Conservation (phyloP, 805 yeast species). For the Grigorovia transvaalensis region DNA sequence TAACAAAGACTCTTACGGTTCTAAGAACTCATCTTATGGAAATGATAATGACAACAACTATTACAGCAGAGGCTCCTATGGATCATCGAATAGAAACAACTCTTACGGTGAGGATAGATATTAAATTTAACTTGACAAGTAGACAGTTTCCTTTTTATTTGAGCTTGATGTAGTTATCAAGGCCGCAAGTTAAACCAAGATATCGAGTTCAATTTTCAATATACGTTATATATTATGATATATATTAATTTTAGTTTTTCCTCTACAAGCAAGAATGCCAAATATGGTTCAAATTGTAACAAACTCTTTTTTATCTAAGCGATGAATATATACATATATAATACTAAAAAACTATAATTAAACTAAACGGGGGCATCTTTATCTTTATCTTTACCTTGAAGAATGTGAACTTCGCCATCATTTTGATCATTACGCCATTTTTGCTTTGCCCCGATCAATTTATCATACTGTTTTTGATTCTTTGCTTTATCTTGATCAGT, state of each 20-base stretch:
- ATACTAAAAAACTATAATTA: not conserved
- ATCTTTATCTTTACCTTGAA: not conserved
- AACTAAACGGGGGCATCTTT: not conserved
- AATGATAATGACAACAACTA: constrained; percentile 7
- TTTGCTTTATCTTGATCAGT: constrained; percentile 7
- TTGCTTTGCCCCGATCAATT: constrained; percentile 10
- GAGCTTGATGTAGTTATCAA: too few relatives aligned
- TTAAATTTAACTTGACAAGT: constrained; percentile 3
- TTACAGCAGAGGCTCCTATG: constrained; percentile 10
- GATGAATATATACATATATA: too few relatives aligned
- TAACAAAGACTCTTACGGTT: constrained; percentile 15
- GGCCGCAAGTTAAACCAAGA: too few relatives aligned
- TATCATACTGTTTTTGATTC: constrained; percentile 7
- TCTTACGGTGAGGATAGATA: constrained; percentile 13
- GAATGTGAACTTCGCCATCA: not conserved
- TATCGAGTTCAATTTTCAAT: too few relatives aligned
- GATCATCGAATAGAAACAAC: constrained; percentile 10
- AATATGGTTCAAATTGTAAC: too few relatives aligned
- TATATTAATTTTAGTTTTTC: too few relatives aligned
- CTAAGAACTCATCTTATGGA: constrained; percentile 4
- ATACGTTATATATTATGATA: too few relatives aligned
- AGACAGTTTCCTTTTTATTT: not conserved
- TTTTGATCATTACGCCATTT: constrained; percentile 3
- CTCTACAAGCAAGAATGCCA: too few relatives aligned
- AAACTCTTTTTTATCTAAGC: too few relatives aligned